Percentiles rank a stretch among this genome's conserved stretches.
These are phyloP conservation scores for Suillus tomentosus DNA, from an alignment of 768 basidiomycete species.

Conservation along the genomic window DNA sequence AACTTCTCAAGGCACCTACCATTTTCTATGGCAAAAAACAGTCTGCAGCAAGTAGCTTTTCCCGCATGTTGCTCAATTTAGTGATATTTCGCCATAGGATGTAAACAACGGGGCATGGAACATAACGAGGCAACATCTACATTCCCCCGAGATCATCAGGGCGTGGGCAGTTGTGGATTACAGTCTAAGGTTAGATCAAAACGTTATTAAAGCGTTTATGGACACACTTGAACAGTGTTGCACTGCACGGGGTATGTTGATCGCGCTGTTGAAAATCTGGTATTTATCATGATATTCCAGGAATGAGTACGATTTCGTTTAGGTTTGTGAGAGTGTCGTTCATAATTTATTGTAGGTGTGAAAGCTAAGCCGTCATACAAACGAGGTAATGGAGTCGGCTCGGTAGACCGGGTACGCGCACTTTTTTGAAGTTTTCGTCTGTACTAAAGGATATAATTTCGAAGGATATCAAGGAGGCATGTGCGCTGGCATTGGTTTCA, in stretches of 20 bases:
- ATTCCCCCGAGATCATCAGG: slow-evolving; percentile 25
- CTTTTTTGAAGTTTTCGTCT: neutral
- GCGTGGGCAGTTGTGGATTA: slow-evolving; percentile 44
- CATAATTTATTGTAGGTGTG: neutral
- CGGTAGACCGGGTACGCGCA: neutral
- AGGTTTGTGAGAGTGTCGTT: neutral
- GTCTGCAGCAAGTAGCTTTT: neutral
- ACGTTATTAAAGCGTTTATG: slow-evolving; percentile 21
- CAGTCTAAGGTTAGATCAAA: slow-evolving; percentile 13
- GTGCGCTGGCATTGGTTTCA: neutral
- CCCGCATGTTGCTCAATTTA: neutral
- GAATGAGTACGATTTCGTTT: slow-evolving; percentile 26
- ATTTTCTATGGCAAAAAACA: slow-evolving; percentile 31
- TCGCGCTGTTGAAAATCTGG: neutral
- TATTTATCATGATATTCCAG: slow-evolving; percentile 14
- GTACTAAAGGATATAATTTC: slow-evolving; percentile 17
- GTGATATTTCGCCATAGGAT: slow-evolving; percentile 19
- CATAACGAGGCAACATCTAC: slow-evolving; percentile 31
- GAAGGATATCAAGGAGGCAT: slow-evolving; percentile 20
- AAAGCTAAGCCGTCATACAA: slow-evolving; percentile 11
- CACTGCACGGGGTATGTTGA: slow-evolving; percentile 29
- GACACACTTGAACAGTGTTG: slow-evolving; percentile 31
- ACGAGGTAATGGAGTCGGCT: slow-evolving; percentile 9
- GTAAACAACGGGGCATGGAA: slow-evolving; percentile 41
- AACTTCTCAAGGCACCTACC: slow-evolving; percentile 36